Evolutionary conservation across 2,329 filamentous ascomycete genomes (phyloP).

Genomic region (Sphaerulina vaccinii): DNA sequence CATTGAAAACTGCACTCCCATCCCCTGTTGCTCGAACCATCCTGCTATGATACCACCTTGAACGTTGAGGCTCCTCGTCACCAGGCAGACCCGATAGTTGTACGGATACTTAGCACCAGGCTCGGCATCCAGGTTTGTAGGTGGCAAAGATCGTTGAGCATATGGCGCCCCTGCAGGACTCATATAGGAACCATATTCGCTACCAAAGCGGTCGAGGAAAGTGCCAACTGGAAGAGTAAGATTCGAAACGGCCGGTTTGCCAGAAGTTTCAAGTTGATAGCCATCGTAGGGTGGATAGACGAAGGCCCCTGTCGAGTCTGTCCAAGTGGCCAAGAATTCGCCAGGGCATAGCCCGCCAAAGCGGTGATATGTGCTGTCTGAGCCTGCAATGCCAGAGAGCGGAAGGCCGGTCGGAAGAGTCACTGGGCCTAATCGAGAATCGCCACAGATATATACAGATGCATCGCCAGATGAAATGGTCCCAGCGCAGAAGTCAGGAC

Average conservation of each 20-base stretch:
- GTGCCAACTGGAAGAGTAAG: slow-evolving; percentile 10
- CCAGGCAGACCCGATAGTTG: slow-evolving; percentile 15
- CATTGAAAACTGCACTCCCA: slow-evolving; percentile 14
- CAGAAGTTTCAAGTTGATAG: slow-evolving; percentile 10
- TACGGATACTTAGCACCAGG: slow-evolving; percentile 12
- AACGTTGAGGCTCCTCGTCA: slow-evolving; percentile 6
- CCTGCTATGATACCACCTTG: slow-evolving; percentile 9
- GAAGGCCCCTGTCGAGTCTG: slow-evolving; percentile 4
- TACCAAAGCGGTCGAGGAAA: slow-evolving; percentile 15
- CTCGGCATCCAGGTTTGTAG: slow-evolving; percentile 7
- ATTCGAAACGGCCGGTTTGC: slow-evolving; percentile 6
- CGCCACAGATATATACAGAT: slow-evolving; percentile 11
- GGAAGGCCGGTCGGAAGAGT: slow-evolving; percentile 6
- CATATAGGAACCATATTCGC: slow-evolving; percentile 13
- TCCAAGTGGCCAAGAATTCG: slow-evolving; percentile 15
- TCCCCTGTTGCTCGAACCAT: slow-evolving; percentile 14
- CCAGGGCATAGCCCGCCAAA: slow-evolving; percentile 15
- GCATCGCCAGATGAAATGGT: slow-evolving; percentile 4
- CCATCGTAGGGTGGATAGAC: slow-evolving; percentile 13
- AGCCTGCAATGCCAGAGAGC: slow-evolving; percentile 12
- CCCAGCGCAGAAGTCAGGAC: slow-evolving; percentile 11
- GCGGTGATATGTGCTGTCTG: slow-evolving; percentile 16
- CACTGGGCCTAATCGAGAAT: slow-evolving; percentile 10
- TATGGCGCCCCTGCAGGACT: slow-evolving; percentile 10
- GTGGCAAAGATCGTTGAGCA: slow-evolving; percentile 9